A percentile compares a stretch with the other conserved stretches of the same genome.
These are phyloP conservation scores for Colletotrichum lupini DNA, from an alignment of 2,329 filamentous ascomycete genomes.

Conservation along the genomic window DNA sequence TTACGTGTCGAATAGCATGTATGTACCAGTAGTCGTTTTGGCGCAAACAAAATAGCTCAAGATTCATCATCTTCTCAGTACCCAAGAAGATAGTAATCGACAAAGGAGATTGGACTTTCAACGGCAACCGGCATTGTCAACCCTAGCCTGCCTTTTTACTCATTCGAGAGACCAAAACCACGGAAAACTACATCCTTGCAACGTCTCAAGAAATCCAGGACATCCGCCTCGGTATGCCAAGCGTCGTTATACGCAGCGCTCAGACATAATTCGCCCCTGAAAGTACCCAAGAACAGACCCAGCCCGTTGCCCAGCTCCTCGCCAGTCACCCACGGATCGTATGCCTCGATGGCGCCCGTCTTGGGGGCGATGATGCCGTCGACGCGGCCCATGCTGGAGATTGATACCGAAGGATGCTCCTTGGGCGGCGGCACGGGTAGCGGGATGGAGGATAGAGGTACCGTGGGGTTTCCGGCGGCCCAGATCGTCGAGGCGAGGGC, in stretches of 20 bases:
- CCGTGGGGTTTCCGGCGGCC: conserved; percentile 24
- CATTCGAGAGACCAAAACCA: background rate
- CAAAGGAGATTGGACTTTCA: no score
- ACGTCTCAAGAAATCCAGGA: conserved; percentile 38
- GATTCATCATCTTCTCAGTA: no score
- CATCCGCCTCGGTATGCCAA: conserved; percentile 47
- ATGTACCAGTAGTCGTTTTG: no score
- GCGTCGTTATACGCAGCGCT: conserved; percentile 56
- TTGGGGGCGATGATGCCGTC: conserved; percentile 46
- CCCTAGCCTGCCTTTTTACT: no score
- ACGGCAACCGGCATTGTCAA: no score
- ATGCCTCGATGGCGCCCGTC: conserved; percentile 42
- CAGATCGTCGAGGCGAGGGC: conserved; percentile 41
- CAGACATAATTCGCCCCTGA: conserved; percentile 46
- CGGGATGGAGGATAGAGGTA: conserved; percentile 27
- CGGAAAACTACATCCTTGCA: conserved; percentile 28
- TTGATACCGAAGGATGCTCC: conserved; percentile 41
- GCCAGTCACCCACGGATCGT: conserved; percentile 56
- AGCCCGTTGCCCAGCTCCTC: conserved; percentile 54
- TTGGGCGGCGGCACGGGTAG: conserved; percentile 41
- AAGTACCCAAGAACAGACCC: conserved; percentile 54
- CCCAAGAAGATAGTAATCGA: no score
- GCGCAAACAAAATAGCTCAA: no score
- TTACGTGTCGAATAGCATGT: no score
- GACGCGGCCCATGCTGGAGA: conserved; percentile 49